Base-by-base conservation (phyloP, 306 rosid genomes). In the Cucurbita maxima region DNA sequence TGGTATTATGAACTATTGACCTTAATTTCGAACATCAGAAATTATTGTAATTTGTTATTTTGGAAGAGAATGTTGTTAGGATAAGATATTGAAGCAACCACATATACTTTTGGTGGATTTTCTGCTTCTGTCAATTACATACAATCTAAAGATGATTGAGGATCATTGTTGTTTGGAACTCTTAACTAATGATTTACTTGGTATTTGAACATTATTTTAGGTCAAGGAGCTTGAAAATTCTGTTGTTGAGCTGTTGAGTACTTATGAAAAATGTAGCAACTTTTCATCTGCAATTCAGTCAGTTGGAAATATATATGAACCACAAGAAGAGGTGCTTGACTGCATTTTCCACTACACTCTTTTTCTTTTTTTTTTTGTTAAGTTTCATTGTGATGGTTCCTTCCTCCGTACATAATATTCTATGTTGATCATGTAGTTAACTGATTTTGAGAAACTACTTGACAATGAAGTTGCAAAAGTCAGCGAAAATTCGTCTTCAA, bases 151-250 rank as follows among this genome's bases (percentile, higher is more conserved):
- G 73, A 22, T 68, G 38, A 48, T 68, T 68, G 56, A 19, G 73
- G 22, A 25, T 20, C 58, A 25, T 4, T 48, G 58, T 69, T 41
- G 55, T 5, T 56, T 73, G 20, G 41, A 7, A 57, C 40, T n/a
- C 8, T 73, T 30, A 54, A 72, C 45, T 18, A n/a, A 43, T 62
- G 38, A 37, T 78, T 5, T 9, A 25, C 19, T 63, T 72, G 52
- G 68, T 77, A 66, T 55, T 34, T 81, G 83, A 62, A 53, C 40
- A 67, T 12, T 16, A 3, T 76, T 44, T 75, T 75, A 89, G 97
- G 96, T 87, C 74, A 89, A 87, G 81, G 90, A 90, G 76, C 83
- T 91, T 66, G 97, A 88, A 80, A 87, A 84, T 71, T 88, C 90
- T 4, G 88, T 76, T 59, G 45, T 88, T 58, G 89, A 86, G 78